A percentile compares a stretch with the other conserved stretches of the same genome.
Evolutionary conservation across 2,329 filamentous ascomycete species (phyloP).

Genomic region (Neurospora sp.): DNA sequence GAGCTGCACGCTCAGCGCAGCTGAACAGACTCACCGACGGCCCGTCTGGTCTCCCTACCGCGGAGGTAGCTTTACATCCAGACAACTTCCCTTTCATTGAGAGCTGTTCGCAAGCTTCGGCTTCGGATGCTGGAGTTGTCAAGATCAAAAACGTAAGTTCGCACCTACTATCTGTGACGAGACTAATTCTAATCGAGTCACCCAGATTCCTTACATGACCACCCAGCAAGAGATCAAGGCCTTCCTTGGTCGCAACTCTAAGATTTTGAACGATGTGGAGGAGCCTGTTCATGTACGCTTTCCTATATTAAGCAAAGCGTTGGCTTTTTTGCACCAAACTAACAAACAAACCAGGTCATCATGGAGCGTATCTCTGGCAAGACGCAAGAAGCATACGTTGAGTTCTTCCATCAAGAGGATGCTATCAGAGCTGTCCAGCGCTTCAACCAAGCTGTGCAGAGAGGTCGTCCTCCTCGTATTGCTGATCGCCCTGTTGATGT

Average conservation of each 20-base stretch:
- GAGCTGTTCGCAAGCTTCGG: constrained; percentile 22
- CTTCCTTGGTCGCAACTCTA: constrained; percentile 48
- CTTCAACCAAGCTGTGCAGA: constrained; percentile 24
- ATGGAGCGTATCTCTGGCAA: constrained; percentile 55
- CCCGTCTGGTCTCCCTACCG: constrained; percentile 24
- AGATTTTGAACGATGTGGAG: constrained; percentile 41
- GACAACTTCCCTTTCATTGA: constrained; percentile 39
- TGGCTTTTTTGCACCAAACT: no score
- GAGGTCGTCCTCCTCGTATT: constrained; percentile 37
- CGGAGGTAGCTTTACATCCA: constrained; percentile 26
- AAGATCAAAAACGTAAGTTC: constrained; percentile 40
- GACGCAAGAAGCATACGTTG: constrained; percentile 52
- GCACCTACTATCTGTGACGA: background rate
- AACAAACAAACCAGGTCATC: constrained; percentile 28
- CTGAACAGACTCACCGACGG: constrained; percentile 29
- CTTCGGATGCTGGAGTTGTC: constrained; percentile 32
- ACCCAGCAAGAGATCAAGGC: constrained; percentile 46
- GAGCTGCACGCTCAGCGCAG: constrained; percentile 24
- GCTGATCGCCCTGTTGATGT: constrained; percentile 49
- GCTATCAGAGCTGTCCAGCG: constrained; percentile 44
- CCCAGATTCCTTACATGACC: constrained; percentile 46
- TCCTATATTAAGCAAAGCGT: no score
- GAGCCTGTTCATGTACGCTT: constrained; percentile 42
- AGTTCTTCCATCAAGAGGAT: constrained; percentile 43
- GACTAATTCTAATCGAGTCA: background rate